phyloP scores from a whole-genome alignment of 257 asterid genomes.

The Penstemon newberryi region DNA sequence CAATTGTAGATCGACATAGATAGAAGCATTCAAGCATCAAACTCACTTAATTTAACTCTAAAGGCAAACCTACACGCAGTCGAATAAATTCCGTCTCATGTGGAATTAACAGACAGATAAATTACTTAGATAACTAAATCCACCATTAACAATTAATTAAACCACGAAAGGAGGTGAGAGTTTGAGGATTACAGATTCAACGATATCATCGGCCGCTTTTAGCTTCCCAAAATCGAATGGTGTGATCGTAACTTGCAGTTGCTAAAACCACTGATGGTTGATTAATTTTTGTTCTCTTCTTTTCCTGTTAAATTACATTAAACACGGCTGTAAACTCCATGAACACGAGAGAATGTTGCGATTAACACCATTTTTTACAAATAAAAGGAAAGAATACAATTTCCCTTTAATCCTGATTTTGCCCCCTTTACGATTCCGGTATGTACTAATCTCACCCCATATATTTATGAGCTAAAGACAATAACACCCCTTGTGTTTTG shows the following conservation, averaged over 20 bases:
- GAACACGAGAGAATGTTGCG: too few relatives aligned
- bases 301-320: conserved; percentile 20
- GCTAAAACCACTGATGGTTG: conserved; percentile 96
- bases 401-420: too few relatives aligned
- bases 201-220: conserved; percentile 89
- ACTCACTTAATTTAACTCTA: background rate
- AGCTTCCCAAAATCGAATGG: conserved; percentile 97
- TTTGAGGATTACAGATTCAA: conserved; percentile 68
- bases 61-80: background rate
- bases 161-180: background rate
- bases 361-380: too few relatives aligned
- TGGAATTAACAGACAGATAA: background rate
- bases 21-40: too few relatives aligned
- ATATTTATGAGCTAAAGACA: too few relatives aligned
- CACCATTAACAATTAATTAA: too few relatives aligned
- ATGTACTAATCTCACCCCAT: too few relatives aligned
- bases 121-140: background rate
- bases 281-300: conserved; percentile 46
- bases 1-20: too few relatives aligned
- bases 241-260: conserved; percentile 98
- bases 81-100: background rate
- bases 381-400: too few relatives aligned
- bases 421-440: too few relatives aligned
- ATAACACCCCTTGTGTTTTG: too few relatives aligned
- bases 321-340: background rate